Percentiles rank a stretch among this genome's conserved stretches.
Evolutionary conservation across 805 yeast genomes (phyloP).

Genomic region (Hyphopichia homilentoma): DNA sequence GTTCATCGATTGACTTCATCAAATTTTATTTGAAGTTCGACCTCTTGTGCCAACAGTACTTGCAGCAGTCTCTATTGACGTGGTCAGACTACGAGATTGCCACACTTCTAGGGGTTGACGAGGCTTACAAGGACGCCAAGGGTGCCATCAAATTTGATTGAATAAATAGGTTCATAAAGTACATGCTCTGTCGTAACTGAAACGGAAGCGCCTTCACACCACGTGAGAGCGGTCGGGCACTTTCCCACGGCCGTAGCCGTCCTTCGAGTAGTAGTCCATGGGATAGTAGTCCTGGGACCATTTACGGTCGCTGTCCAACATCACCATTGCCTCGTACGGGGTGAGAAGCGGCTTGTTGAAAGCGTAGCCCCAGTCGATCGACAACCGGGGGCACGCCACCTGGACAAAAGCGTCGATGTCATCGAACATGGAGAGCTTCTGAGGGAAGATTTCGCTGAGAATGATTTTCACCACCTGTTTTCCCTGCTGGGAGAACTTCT

Average conservation of each 20-base stretch:
- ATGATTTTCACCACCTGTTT: conserved; percentile 75
- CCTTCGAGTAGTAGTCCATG: conserved; percentile 89
- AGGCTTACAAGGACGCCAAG: conserved; percentile 19
- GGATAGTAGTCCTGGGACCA: conserved; percentile 74
- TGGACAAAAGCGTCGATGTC: conserved; percentile 94
- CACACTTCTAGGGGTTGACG: conserved; percentile 68
- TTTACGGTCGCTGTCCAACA: conserved; percentile 66
- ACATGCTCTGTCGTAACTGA: too few relatives aligned
- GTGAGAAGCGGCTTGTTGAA: conserved; percentile 87
- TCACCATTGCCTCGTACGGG: conserved; percentile 94
- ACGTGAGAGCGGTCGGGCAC: conserved; percentile 45
- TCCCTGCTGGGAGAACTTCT: conserved; percentile 49
- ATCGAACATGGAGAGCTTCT: conserved; percentile 85
- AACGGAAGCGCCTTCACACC: too few relatives aligned
- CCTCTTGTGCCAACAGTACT: conserved; percentile 32
- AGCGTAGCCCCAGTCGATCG: conserved; percentile 99
- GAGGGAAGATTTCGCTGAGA: conserved; percentile 90
- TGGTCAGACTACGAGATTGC: conserved; percentile 63
- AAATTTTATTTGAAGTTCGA: conserved; percentile 42
- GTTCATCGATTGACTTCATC: conserved; percentile 48
- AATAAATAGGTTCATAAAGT: conserved; percentile 2
- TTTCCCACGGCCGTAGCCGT: conserved; percentile 90
- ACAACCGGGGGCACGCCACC: conserved; percentile 94
- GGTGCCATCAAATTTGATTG: not conserved
- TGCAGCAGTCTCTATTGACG: conserved; percentile 32